phyloP scores from a whole-genome alignment of 31 red algal species.

The Odonthalia washingtoniensis region DNA sequence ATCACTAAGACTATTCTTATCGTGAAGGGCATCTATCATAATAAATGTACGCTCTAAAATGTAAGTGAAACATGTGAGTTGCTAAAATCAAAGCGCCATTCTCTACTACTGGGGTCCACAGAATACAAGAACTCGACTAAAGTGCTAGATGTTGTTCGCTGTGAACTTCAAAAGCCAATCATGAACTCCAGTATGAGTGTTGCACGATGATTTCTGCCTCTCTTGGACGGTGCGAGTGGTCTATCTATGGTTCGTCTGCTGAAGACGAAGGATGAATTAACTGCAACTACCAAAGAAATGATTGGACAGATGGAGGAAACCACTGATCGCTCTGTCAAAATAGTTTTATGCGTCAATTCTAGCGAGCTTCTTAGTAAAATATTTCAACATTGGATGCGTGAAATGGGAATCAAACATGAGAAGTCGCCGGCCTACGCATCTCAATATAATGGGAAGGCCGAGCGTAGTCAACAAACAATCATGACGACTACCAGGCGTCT shows the following conservation, averaged over 20 bases:
- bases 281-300: conserved; percentile 24
- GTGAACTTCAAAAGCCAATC: conserved; percentile 3
- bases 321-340: not conserved
- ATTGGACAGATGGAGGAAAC: conserved; percentile 4
- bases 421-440: conserved; percentile 26
- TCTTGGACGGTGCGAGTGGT: conserved; percentile 6
- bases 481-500: conserved; percentile 5
- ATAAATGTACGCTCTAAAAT: not conserved
- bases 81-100: not conserved
- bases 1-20: not conserved
- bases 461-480: conserved; percentile 24
- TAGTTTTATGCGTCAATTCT: not conserved
- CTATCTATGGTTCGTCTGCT: conserved; percentile 38
- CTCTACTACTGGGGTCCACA: not conserved
- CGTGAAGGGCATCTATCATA: not conserved
- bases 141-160: conserved; percentile 19
- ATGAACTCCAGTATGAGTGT: not conserved
- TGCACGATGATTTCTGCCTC: not conserved
- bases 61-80: not conserved
- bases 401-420: conserved; percentile 9
- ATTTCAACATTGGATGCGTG: conserved; percentile 19
- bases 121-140: not conserved
- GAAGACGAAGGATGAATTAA: not conserved
- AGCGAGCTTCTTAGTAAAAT: conserved; percentile 22
- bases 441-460: conserved; percentile 47